Percentiles rank a stretch among this genome's conserved stretches.
Conservation (phyloP, 257 asterid species). For the Echium plantagineum region DNA sequence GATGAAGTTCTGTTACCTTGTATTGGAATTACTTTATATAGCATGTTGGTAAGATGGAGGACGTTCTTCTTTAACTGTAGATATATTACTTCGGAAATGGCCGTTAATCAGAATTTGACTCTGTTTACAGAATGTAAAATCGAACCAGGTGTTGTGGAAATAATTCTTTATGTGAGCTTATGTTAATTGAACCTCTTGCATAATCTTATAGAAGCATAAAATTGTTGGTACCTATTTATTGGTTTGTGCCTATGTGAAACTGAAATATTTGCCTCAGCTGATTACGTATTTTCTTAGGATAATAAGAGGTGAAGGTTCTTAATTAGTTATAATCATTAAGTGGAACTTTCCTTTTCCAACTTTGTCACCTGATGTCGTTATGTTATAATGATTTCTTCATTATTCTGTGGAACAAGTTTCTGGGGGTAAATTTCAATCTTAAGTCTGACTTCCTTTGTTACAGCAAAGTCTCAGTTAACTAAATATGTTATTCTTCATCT, state of each 20-base stretch:
- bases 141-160: neutral
- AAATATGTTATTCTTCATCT: constrained; percentile 2
- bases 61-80: too few relatives aligned
- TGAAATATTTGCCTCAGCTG: neutral
- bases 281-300: neutral
- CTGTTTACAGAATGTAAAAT: neutral
- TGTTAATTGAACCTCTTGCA: neutral
- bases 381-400: neutral
- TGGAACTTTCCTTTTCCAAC: neutral
- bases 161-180: neutral
- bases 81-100: too few relatives aligned
- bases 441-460: neutral
- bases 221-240: neutral
- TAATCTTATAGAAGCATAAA: neutral
- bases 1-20: too few relatives aligned
- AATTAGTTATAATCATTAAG: neutral
- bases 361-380: neutral
- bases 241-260: neutral
- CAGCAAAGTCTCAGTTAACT: neutral
- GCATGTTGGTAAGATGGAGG: neutral
- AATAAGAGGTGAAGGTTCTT: neutral
- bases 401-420: neutral
- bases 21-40: too few relatives aligned
- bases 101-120: too few relatives aligned
- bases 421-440: neutral